Evolutionary conservation across 306 rosid genomes (phyloP).

Genomic region (Adenanthera pavonina): DNA sequence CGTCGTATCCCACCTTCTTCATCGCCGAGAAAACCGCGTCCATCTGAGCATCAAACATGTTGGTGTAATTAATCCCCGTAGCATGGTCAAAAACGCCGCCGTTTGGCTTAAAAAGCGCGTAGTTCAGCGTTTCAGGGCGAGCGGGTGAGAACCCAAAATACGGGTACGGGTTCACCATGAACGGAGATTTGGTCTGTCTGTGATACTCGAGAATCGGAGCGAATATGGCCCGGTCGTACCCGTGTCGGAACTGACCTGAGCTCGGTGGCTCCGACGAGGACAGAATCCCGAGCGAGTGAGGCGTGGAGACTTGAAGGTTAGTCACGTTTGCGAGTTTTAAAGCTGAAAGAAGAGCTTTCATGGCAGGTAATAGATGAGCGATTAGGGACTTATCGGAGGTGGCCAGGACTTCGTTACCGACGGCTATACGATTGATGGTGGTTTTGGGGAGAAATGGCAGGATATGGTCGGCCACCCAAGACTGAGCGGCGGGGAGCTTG

Average conservation of each 20-base stretch:
- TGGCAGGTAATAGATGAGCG: constrained; percentile 74
- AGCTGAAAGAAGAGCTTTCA: constrained; percentile 65
- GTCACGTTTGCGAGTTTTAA: constrained; percentile 59
- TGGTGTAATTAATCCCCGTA: constrained; percentile 68
- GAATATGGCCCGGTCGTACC: constrained; percentile 65
- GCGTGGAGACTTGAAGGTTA: constrained; percentile 58
- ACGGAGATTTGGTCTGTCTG: constrained; percentile 64
- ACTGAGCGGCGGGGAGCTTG: constrained; percentile 58
- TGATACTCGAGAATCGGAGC: constrained; percentile 74
- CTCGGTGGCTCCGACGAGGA: constrained; percentile 78
- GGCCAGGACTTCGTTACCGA: constrained; percentile 89
- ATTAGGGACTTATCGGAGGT: constrained; percentile 77
- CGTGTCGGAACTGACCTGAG: constrained; percentile 61
- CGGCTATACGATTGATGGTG: constrained; percentile 62
- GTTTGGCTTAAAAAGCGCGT: constrained; percentile 72
- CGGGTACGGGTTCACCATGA: constrained; percentile 86
- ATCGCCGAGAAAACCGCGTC: constrained; percentile 89
- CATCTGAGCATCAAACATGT: constrained; percentile 93
- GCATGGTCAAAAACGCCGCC: constrained; percentile 70
- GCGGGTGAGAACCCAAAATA: constrained; percentile 59
- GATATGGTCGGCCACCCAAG: constrained; percentile 67
- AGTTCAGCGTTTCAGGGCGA: constrained; percentile 49
- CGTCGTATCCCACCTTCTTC: constrained; percentile 76
- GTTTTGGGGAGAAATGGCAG: constrained; percentile 69
- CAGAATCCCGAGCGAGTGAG: constrained; percentile 83